phyloP scores from a whole-genome alignment of 2,329 filamentous ascomycete species.

The Aulographum hederae region DNA sequence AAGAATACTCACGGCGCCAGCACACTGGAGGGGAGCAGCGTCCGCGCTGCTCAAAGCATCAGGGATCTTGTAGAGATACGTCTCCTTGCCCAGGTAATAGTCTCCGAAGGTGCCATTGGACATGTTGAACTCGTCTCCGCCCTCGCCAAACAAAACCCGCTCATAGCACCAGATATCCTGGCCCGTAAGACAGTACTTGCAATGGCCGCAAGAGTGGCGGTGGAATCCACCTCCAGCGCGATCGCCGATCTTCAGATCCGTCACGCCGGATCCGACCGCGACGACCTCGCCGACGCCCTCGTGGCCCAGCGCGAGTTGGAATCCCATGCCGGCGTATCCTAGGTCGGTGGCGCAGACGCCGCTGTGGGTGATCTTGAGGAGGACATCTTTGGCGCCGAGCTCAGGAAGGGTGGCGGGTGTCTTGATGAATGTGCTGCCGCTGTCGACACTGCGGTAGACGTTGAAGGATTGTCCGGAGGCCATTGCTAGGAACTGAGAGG shows the following conservation, averaged over 20 bases:
- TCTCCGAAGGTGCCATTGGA: neutral
- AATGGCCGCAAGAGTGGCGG: neutral
- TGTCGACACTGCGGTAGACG: no score
- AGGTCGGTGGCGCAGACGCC: neutral
- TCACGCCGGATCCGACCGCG: neutral
- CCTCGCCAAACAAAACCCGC: neutral
- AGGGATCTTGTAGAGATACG: neutral
- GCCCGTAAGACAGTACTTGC: neutral
- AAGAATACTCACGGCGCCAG: no score
- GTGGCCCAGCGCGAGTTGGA: neutral
- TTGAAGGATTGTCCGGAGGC: no score
- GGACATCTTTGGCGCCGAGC: neutral
- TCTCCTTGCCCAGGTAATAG: neutral
- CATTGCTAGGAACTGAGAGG: no score
- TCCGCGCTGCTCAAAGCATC: neutral
- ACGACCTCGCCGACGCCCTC: neutral
- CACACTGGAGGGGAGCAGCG: neutral
- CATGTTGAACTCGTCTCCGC: no score
- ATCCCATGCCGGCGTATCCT: neutral
- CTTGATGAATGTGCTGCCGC: no score
- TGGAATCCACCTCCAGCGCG: neutral
- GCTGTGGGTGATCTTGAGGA: slow-evolving; percentile 1
- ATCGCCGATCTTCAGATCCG: neutral
- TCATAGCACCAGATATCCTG: neutral
- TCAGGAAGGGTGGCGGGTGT: no score